phyloP scores from a whole-genome alignment of 495 filamentous ascomycete species.

The Neurospora tetrasperma region DNA sequence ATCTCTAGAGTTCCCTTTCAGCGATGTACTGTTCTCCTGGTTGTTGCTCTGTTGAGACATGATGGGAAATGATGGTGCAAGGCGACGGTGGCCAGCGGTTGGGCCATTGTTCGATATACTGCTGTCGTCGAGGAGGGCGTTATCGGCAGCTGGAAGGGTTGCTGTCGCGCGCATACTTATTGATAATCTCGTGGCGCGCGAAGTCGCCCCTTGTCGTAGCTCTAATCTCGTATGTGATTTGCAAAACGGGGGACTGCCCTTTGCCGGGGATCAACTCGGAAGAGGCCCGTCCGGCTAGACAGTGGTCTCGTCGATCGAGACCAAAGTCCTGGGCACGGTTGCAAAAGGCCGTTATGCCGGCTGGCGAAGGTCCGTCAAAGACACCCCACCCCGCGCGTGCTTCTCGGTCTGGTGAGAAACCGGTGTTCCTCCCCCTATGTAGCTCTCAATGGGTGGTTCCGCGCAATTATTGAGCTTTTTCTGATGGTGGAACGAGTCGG shows the following conservation, averaged over 20 bases:
- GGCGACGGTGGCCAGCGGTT: slow-evolving; percentile 13
- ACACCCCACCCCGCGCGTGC: slow-evolving; percentile 12
- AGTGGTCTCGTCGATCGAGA: slow-evolving; percentile 31
- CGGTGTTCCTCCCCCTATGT: neutral
- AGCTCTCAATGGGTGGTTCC: neutral
- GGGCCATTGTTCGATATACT: slow-evolving; percentile 24
- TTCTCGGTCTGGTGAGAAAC: neutral
- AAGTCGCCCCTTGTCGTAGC: neutral
- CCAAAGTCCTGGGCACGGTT: slow-evolving; percentile 50
- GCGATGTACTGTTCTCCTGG: slow-evolving; percentile 13
- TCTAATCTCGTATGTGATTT: neutral
- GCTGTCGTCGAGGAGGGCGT: slow-evolving; percentile 27
- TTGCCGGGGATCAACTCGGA: neutral
- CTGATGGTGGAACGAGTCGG: neutral
- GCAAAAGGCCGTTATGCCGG: slow-evolving; percentile 43
- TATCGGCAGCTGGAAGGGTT: neutral
- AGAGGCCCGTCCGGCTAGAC: slow-evolving; percentile 28
- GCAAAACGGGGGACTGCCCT: neutral
- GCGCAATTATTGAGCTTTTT: neutral
- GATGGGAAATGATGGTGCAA: slow-evolving; percentile 27
- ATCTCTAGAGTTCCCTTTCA: neutral
- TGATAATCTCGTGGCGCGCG: neutral
- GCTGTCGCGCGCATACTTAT: neutral
- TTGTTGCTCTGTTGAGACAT: slow-evolving; percentile 35
- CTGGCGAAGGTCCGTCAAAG: slow-evolving; percentile 54